Conservation (phyloP, 192 early-diverging fungal genomes). For the Linderina pennispora region DNA sequence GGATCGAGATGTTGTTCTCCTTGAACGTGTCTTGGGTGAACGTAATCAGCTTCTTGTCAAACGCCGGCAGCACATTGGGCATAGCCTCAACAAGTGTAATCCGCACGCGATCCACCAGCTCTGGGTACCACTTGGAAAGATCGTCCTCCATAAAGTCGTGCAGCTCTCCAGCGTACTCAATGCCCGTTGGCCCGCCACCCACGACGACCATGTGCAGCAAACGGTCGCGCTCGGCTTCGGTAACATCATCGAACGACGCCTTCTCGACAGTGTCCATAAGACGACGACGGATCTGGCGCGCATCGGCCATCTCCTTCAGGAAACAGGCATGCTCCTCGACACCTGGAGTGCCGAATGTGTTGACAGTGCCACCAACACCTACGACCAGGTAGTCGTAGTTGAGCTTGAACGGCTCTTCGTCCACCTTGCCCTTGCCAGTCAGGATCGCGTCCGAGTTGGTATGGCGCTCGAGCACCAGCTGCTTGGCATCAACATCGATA, state of each 20-base stretch:
- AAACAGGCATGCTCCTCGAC: constrained; percentile 81
- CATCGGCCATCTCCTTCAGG: constrained; percentile 81
- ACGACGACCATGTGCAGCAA: constrained; percentile 79
- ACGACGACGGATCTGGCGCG: constrained; percentile 70
- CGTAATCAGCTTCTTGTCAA: constrained; percentile 65
- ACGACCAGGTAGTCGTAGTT: constrained; percentile 80
- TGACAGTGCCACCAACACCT: constrained; percentile 69
- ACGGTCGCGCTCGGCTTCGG: constrained; percentile 56
- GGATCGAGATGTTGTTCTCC: constrained; percentile 69
- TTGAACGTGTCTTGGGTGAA: constrained; percentile 73
- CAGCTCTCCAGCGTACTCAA: constrained; percentile 69
- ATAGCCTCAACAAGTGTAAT: constrained; percentile 78
- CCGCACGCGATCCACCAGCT: constrained; percentile 53
- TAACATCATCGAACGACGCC: constrained; percentile 61
- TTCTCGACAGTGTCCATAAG: constrained; percentile 77
- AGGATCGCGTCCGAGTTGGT: constrained; percentile 47
- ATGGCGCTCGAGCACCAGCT: constrained; percentile 68
- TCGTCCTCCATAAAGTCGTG: constrained; percentile 83
- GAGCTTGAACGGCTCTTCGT: constrained; percentile 27
- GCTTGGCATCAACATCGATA: constrained; percentile 78
- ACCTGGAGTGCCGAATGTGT: constrained; percentile 81
- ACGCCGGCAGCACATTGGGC: constrained; percentile 66
- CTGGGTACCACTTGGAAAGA: constrained; percentile 66
- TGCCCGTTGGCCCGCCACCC: constrained; percentile 82
- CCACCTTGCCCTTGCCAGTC: constrained; percentile 49